Evolutionary conservation across 345 rosid genomes (phyloP).

Genomic region (Pugionium dolabratum): DNA sequence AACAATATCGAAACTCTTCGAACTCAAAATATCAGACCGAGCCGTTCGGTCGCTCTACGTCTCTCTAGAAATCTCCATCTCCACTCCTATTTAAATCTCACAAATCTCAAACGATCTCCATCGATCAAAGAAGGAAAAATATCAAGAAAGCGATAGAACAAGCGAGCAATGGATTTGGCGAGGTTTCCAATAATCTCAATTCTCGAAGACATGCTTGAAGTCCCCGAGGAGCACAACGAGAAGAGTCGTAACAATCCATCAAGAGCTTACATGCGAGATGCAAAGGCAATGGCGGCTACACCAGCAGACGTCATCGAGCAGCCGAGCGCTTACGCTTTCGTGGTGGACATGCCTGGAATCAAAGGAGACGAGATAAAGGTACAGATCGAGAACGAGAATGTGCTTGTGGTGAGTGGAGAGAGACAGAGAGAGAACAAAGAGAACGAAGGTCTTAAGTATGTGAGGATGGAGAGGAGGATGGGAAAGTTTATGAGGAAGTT

Average conservation of each 20-base stretch:
- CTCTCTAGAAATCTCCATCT: neutral
- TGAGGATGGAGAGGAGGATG: constrained; percentile 78
- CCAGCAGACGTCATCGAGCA: constrained; percentile 75
- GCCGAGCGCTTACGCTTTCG: constrained; percentile 53
- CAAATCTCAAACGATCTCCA: too few relatives aligned
- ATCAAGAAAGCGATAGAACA: neutral
- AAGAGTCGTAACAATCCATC: constrained; percentile 51
- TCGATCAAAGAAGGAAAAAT: neutral
- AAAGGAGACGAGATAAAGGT: constrained; percentile 68
- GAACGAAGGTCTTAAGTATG: constrained; percentile 57
- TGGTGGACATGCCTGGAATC: constrained; percentile 84
- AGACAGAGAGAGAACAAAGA: constrained; percentile 57
- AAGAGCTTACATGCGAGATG: constrained; percentile 60
- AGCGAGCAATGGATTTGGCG: constrained; percentile 46
- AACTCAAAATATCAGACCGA: neutral
- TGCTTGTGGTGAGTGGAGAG: constrained; percentile 63
- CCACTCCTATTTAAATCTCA: neutral
- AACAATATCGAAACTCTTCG: constrained; percentile 30
- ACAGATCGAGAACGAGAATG: constrained; percentile 73
- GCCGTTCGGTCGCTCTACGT: constrained; percentile 18
- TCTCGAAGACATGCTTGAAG: constrained; percentile 62
- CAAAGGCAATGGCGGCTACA: constrained; percentile 82
- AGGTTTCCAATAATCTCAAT: constrained; percentile 47
- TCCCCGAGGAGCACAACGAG: constrained; percentile 39
- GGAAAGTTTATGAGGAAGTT: constrained; percentile 85